phyloP scores from a whole-genome alignment of 1,284 basidiomycete genomes.

The Schizophyllum commune region DNA sequence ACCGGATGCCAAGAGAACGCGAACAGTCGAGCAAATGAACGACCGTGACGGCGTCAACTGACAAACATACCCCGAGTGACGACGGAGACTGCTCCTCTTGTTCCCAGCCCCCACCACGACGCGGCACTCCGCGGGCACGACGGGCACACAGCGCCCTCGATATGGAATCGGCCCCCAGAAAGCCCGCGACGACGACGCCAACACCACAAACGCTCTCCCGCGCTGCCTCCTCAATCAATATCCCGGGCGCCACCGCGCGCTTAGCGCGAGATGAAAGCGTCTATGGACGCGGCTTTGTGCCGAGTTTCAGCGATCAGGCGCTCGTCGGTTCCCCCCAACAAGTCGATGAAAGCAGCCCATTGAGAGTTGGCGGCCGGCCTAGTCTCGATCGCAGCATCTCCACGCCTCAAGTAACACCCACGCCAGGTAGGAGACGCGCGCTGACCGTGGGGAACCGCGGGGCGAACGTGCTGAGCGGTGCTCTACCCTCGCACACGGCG shows the following conservation, averaged over 20 bases:
- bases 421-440: neutral
- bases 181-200: no score
- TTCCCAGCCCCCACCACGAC: no score
- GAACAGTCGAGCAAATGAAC: no score
- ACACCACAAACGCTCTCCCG: neutral
- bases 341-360: neutral
- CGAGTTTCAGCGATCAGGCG: neutral
- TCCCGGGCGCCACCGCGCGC: neutral
- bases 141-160: no score
- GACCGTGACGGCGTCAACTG: no score
- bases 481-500: neutral
- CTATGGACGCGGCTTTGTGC: neutral
- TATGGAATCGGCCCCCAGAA: no score
- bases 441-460: neutral
- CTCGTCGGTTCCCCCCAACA: neutral
- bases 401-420: neutral
- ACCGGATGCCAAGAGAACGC: no score
- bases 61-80: no score
- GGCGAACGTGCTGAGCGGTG: neutral
- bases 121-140: no score
- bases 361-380: neutral
- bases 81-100: no score
- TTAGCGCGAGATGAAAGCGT: neutral
- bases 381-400: neutral
- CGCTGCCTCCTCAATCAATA: neutral